Evolutionary conservation across 371 early-diverging fungal genomes (phyloP), one percentile per base, ranked within the genome.

Genomic region (Mucor plumbeus): DNA sequence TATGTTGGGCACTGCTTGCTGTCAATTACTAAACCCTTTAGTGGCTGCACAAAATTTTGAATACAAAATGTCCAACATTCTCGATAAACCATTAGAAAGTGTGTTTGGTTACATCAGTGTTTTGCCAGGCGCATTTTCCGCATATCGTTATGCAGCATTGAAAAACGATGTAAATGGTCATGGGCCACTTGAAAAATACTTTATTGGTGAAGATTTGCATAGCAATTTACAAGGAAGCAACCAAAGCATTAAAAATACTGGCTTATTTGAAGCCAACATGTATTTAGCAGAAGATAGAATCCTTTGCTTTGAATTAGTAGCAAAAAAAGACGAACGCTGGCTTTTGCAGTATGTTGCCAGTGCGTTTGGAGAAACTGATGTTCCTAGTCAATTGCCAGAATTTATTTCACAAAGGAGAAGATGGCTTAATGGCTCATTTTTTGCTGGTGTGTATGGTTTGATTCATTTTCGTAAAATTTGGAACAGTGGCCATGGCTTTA

Each of bases 341-440:
- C 58, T 92, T 7, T 75, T 93, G 9, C 84, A 87, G 50, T 88
- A 87, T 63, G 88, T 88, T 31, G 78, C 84, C 59, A 82, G 83
- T 7, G 87, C 95, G 6, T 87, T 86, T 62, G 94, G 92, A 59
- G 94, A 92, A 64, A 95, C 95, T 3, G 95, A 95, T 78, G 93
- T 92, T 7, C 96, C 96, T 5, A 85, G 85, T 63, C 80, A 80
- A 8, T 75, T 94, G 8, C 88, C 93, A 1, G 96, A 95, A 69
- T 91, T 94, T 64, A 90, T 95, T 26, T 90, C 91, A 0, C 96
- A 95, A 73, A 85, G 96, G 64, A 88, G 96, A 65, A 87, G 96
- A 48, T 95, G 96, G 96, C 77, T 94, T 44, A 95, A 95, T 81
- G 96, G 96, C 0, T 88, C 90, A 4, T 92, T 92, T 80, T 91